These are phyloP conservation scores for Colletotrichum horii DNA, from an alignment of 2,329 filamentous ascomycete species.

Conservation along the genomic window DNA sequence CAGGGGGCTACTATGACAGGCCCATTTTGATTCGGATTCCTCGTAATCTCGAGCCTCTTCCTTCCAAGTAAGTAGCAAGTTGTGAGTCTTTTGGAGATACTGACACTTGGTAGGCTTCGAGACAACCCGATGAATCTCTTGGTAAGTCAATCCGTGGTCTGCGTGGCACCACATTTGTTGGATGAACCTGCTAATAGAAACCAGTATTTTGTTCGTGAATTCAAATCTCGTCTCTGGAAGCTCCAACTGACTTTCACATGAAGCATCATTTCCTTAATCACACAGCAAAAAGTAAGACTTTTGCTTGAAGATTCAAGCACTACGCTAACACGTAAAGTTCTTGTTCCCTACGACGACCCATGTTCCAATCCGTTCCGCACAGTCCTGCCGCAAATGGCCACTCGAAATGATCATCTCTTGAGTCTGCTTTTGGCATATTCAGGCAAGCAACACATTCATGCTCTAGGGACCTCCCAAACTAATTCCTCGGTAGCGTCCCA, in stretches of 20 bases:
- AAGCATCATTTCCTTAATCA: conserved; percentile 75
- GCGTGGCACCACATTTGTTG: neutral
- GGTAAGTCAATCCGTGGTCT: conserved; percentile 32
- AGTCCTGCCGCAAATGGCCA: conserved; percentile 64
- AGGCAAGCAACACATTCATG: conserved; percentile 30
- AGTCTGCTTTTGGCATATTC: conserved; percentile 82
- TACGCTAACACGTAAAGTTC: conserved; percentile 43
- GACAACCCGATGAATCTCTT: conserved; percentile 83
- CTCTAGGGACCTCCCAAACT: neutral
- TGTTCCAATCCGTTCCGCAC: conserved; percentile 59
- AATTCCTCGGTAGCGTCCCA: conserved; percentile 67
- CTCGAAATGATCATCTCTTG: conserved; percentile 73
- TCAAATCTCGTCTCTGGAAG: neutral
- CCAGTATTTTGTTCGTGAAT: conserved; percentile 52
- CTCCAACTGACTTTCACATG: neutral
- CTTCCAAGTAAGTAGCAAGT: conserved; percentile 39
- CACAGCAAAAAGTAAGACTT: conserved; percentile 67
- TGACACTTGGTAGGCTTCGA: conserved; percentile 57
- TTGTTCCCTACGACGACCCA: conserved; percentile 56
- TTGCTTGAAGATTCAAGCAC: neutral
- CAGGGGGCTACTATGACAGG: conserved; percentile 71
- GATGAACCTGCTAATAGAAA: conserved; percentile 23
- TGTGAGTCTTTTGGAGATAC: conserved; percentile 16
- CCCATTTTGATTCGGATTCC: conserved; percentile 67
- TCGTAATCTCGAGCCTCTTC: conserved; percentile 52